Percentiles rank a stretch among this genome's conserved stretches.
phyloP scores from a whole-genome alignment of 805 yeast genomes.

The Suhomyces pyralidae region DNA sequence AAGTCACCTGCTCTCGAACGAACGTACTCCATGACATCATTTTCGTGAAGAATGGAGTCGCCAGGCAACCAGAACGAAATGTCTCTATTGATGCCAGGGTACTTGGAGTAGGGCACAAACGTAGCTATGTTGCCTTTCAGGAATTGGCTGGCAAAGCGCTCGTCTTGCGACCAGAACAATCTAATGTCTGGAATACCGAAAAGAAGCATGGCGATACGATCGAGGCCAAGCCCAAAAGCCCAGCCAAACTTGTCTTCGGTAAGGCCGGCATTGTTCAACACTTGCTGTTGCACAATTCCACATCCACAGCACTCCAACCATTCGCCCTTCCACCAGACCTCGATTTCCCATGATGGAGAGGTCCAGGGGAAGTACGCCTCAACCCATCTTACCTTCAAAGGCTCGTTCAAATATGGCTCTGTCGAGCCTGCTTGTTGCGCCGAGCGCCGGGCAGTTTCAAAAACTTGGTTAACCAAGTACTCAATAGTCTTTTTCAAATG shows the following conservation, averaged over 20 bases:
- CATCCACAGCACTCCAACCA: conserved; percentile 98
- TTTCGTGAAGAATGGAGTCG: conserved; percentile 58
- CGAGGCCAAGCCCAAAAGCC: conserved; percentile 97
- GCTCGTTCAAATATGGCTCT: conserved; percentile 61
- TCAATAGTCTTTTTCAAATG: conserved; percentile 89
- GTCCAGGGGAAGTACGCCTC: conserved; percentile 98
- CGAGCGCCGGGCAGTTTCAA: conserved; percentile 63
- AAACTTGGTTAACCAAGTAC: conserved; percentile 75
- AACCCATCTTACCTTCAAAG: conserved; percentile 88
- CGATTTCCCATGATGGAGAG: conserved; percentile 96
- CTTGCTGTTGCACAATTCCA: conserved; percentile 82
- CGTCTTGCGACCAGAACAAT: conserved; percentile 85
- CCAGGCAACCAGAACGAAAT: conserved; percentile 86
- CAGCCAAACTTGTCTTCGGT: conserved; percentile 69
- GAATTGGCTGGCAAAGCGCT: conserved; percentile 75
- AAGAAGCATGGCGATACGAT: conserved; percentile 90
- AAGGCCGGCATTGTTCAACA: conserved; percentile 69
- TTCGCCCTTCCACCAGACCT: conserved; percentile 97
- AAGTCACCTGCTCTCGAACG: conserved; percentile 81
- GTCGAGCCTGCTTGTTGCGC: conserved; percentile 59
- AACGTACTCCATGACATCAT: conserved; percentile 92
- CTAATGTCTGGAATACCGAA: conserved; percentile 96
- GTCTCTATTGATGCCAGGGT: conserved; percentile 83
- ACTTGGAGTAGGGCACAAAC: conserved; percentile 86
- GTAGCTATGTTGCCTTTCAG: conserved; percentile 57